These are phyloP conservation scores for Apophysomyces sp. DNA, from an alignment of 371 early-diverging fungal genomes.

Conservation along the genomic window DNA sequence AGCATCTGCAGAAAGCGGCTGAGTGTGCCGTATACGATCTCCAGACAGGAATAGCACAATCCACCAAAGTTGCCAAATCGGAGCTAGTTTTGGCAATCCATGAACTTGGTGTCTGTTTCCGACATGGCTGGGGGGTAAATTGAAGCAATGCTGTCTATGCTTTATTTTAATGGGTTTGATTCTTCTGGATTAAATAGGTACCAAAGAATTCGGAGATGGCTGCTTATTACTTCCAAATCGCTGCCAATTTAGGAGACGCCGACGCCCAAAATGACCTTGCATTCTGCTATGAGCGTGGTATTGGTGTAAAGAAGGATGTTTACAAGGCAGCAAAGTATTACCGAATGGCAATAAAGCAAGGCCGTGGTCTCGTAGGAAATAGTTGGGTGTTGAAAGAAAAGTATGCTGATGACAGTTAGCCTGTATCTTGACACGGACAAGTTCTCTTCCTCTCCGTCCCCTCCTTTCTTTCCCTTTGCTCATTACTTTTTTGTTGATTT, in stretches of 20 bases:
- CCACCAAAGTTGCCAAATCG: conserved; percentile 37
- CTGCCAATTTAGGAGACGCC: conserved; percentile 87
- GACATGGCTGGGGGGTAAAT: conserved; percentile 92
- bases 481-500: too few relatives aligned
- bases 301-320: conserved; percentile 83
- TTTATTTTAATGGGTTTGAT: background rate
- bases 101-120: conserved; percentile 80
- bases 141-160: background rate
- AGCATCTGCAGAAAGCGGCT: conserved; percentile 79
- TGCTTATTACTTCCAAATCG: conserved; percentile 83
- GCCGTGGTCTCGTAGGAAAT: conserved; percentile 81
- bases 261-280: conserved; percentile 89
- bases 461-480: too few relatives aligned
- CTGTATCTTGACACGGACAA: too few relatives aligned
- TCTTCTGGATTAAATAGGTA: conserved; percentile 32
- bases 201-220: conserved; percentile 78
- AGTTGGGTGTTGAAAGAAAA: conserved; percentile 95
- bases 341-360: conserved; percentile 81
- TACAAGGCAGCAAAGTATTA: conserved; percentile 83
- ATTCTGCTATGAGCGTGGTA: conserved; percentile 75
- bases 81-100: conserved; percentile 79
- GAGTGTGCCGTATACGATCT: conserved; percentile 70
- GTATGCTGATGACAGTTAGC: too few relatives aligned
- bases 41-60: conserved; percentile 28
- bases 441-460: too few relatives aligned